Percentiles rank a stretch among this genome's conserved stretches.
phyloP scores from a whole-genome alignment of 192 early-diverging fungal genomes.

The Glomus cerebriforme region DNA sequence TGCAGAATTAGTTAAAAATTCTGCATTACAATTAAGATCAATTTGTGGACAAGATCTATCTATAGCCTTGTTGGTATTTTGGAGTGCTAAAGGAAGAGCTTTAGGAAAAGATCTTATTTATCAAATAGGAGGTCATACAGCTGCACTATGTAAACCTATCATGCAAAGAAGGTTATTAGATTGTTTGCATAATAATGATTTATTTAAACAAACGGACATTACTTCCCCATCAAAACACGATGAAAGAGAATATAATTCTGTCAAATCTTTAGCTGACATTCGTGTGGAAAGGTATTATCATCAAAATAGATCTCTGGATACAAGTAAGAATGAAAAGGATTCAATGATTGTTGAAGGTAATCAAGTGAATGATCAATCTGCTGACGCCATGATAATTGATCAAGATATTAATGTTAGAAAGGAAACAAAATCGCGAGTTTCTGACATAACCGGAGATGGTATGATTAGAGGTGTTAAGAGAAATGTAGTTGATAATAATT shows the following conservation, averaged over 20 bases:
- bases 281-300: conserved; percentile 2
- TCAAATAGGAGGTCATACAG: conserved; percentile 35
- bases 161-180: conserved; percentile 38
- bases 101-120: conserved; percentile 40
- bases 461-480: neutral
- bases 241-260: neutral
- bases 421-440: neutral
- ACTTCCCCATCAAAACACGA: neutral
- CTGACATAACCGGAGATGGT: too few relatives aligned
- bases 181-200: conserved; percentile 34
- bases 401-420: neutral
- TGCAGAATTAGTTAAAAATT: conserved; percentile 28
- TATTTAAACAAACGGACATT: neutral
- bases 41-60: conserved; percentile 36
- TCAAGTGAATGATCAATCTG: neutral
- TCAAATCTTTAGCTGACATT: conserved; percentile 5
- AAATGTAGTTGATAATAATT: neutral
- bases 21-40: conserved; percentile 31
- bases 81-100: conserved; percentile 37
- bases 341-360: neutral
- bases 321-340: neutral
- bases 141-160: conserved; percentile 40
- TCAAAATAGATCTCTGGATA: neutral
- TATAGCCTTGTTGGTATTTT: conserved; percentile 43
- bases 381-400: neutral